Evolutionary conservation across 2,329 filamentous ascomycete species (phyloP).

Genomic region (Aspergillus sp.): DNA sequence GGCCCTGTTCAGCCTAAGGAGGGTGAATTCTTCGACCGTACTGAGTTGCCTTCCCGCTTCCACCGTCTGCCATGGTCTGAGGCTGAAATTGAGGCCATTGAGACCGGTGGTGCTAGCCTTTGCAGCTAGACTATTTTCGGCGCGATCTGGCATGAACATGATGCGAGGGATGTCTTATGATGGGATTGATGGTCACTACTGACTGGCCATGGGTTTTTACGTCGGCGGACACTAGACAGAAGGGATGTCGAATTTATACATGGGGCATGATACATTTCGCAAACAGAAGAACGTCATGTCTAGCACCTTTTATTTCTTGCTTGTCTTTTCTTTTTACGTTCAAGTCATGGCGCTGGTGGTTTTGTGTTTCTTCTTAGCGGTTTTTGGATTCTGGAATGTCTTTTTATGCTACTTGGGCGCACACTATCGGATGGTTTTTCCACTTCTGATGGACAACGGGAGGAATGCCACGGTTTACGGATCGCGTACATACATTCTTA

Average conservation of each 20-base stretch:
- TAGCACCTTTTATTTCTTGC: not conserved
- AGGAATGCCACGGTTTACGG: slow-evolving; percentile 4
- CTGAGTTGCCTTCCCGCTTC: slow-evolving; percentile 80
- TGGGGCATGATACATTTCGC: no score
- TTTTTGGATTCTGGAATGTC: slow-evolving; percentile 1
- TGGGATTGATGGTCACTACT: not conserved
- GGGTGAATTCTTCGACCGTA: slow-evolving; percentile 81
- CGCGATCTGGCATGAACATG: slow-evolving; percentile 12
- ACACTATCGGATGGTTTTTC: slow-evolving; percentile 11
- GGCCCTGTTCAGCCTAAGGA: slow-evolving; percentile 64
- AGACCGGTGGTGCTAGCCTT: slow-evolving; percentile 78
- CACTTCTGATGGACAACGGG: slow-evolving; percentile 11
- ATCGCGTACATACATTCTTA: slow-evolving; percentile 10
- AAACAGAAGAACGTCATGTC: no score
- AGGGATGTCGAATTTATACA: no score
- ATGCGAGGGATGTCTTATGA: slow-evolving; percentile 1
- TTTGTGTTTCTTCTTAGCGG: slow-evolving; percentile 18
- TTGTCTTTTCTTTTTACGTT: slow-evolving; percentile 6
- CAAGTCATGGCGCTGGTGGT: slow-evolving; percentile 29
- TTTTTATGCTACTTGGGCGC: slow-evolving; percentile 10
- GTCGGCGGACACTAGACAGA: not conserved
- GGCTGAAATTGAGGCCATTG: slow-evolving; percentile 89
- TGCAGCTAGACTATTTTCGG: slow-evolving; percentile 38
- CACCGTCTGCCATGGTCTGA: slow-evolving; percentile 64
- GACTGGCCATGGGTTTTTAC: not conserved